Base-by-base conservation (phyloP, 768 basidiomycete species). In the Psilocybe azurescens region DNA sequence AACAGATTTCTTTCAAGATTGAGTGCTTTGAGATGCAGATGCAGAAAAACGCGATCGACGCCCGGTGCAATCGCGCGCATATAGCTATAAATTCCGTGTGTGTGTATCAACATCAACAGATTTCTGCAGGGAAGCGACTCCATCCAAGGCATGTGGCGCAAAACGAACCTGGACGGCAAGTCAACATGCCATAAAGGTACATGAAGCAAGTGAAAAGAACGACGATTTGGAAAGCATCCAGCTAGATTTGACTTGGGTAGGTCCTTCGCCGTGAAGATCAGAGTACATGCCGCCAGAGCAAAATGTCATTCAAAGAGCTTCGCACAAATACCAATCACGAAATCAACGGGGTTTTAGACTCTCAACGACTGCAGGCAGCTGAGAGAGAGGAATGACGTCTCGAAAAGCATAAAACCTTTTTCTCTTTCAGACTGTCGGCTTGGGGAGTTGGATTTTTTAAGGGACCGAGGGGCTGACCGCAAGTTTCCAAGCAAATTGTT, bases 321-420 rank as follows among this genome's bases (percentile, higher is more conserved):
- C 62, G 49, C 44, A 58, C 18, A 57, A 61, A 62, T 59, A 65
- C 63, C 60, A 66, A 72, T 72, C 69, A 72, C 69, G 70, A 72
- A 68, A 70, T 56, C 53, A 72, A 61, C 70, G 70, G 70, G 64
- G 55, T 48, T 68, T 63, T 66, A 38, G 57, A 64, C 14, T 24
- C 24, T 24, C 24, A 60, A 53, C 56, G 52, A 53, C 11, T 11
- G 33, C 33, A 54, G 53, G n/a, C 38, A 41, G 16, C 39, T 52
- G 56, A 60, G 57, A 55, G 58, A 55, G 61, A 53, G 60, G 60
- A 57, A 38, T 51, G 49, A 53, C 44, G 41, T 53, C 54, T 60
- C 14, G 54, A 51, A 51, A 47, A 47, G 33, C 33, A 38, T 54
- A 41, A 57, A 50, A 36, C 41, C 41, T 16, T 44, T 44, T 44